A percentile compares a stretch with the other conserved stretches of the same genome.
Conservation (phyloP, 306 rosid genomes). For the Glycine latifolia region DNA sequence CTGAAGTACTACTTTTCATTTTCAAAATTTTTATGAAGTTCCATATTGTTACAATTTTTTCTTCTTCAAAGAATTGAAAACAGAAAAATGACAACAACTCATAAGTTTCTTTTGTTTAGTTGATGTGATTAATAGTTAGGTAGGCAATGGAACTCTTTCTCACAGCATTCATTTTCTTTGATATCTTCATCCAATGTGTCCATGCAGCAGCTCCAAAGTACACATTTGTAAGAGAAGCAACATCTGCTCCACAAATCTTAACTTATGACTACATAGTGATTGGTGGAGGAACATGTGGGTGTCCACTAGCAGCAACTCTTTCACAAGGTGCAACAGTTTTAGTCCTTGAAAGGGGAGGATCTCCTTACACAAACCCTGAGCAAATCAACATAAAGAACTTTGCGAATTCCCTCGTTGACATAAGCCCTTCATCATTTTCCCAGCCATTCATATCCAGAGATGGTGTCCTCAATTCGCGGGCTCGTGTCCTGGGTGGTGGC, state of each 20-base stretch:
- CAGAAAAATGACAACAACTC: too few species aligned
- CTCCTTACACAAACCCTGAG: slow-evolving; percentile 66
- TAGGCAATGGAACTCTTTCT: too few species aligned
- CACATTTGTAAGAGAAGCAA: slow-evolving; percentile 64
- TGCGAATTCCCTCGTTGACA: slow-evolving; percentile 54
- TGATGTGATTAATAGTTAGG: too few species aligned
- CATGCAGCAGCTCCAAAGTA: slow-evolving; percentile 57
- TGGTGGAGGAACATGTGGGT: slow-evolving; percentile 86
- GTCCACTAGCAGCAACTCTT: slow-evolving; percentile 85
- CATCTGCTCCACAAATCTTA: slow-evolving; percentile 54
- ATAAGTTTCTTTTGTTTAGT: too few species aligned
- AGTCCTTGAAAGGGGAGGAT: slow-evolving; percentile 81
- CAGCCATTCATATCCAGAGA: slow-evolving; percentile 73
- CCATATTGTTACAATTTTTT: neutral
- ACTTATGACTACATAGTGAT: slow-evolving; percentile 72
- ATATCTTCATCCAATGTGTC: too few species aligned
- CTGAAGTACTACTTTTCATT: too few species aligned
- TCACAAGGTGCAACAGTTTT: slow-evolving; percentile 65
- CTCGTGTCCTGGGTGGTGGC: slow-evolving; percentile 72
- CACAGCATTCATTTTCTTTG: too few species aligned
- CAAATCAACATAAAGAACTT: slow-evolving; percentile 53
- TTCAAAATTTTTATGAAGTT: neutral
- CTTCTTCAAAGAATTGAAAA: too few species aligned
- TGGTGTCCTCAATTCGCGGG: slow-evolving; percentile 63
- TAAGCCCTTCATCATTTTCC: slow-evolving; percentile 59